Evolutionary conservation across 768 basidiomycete genomes (phyloP).

Genomic region (Rhodotorula kratochvilovae): DNA sequence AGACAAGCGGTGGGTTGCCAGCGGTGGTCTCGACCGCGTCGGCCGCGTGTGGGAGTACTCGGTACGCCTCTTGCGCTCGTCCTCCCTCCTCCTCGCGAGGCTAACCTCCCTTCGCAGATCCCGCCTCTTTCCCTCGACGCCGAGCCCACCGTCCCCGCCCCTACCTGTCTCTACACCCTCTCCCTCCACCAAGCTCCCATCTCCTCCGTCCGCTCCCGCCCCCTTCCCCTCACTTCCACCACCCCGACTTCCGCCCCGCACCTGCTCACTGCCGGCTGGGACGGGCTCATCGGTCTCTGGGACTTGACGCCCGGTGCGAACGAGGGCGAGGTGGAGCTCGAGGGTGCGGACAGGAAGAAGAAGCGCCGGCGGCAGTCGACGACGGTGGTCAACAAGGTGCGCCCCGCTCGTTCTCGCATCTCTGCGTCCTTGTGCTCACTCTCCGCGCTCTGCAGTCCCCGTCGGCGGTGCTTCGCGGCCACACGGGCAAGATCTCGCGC

Average conservation of each 20-base stretch:
- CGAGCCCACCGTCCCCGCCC: conserved; percentile 43
- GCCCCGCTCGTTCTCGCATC: conserved; percentile 17
- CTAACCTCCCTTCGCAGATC: conserved; percentile 13
- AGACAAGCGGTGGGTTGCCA: conserved; percentile 36
- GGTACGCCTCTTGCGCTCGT: neutral
- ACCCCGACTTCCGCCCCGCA: conserved; percentile 53
- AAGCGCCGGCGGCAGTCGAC: conserved; percentile 60
- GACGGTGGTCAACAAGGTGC: conserved; percentile 55
- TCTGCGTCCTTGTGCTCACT: neutral
- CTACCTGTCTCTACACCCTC: conserved; percentile 62
- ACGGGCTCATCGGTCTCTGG: conserved; percentile 77
- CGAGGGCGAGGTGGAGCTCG: conserved; percentile 51
- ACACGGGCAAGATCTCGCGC: conserved; percentile 73
- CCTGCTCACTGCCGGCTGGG: conserved; percentile 82
- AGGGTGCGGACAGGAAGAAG: conserved; percentile 54
- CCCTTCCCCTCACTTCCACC: conserved; percentile 1
- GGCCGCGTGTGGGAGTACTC: conserved; percentile 40
- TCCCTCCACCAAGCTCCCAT: conserved; percentile 78
- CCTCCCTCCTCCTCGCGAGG: neutral
- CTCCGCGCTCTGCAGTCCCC: conserved; percentile 54
- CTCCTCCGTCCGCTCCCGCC: conserved; percentile 59
- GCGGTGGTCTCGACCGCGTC: conserved; percentile 64
- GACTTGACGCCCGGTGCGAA: conserved; percentile 67
- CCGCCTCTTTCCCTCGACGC: conserved; percentile 45
- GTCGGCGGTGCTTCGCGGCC: conserved; percentile 68